Percentiles rank a stretch among this genome's conserved stretches.
These are phyloP conservation scores for Ustilago vetiveriae DNA, from an alignment of 1,284 basidiomycete species.

Conservation along the genomic window DNA sequence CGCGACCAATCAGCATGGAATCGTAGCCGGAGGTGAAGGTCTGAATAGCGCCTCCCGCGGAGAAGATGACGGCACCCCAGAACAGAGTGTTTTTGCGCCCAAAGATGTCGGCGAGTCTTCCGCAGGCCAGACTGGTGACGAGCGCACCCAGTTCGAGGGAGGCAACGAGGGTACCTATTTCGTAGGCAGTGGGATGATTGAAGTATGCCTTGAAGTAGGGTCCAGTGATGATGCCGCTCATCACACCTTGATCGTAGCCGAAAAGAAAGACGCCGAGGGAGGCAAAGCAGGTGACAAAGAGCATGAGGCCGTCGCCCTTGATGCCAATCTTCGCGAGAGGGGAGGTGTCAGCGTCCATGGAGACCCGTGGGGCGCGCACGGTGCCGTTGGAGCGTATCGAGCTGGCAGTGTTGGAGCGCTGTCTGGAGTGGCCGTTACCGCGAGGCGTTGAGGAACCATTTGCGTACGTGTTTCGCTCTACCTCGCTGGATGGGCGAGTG, in stretches of 20 bases:
- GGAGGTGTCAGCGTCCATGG: slow-evolving; percentile 49
- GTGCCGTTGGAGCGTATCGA: slow-evolving; percentile 30
- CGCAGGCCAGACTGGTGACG: slow-evolving; percentile 84
- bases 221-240: slow-evolving; percentile 85
- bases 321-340: slow-evolving; percentile 57
- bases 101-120: slow-evolving; percentile 84
- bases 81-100: slow-evolving; percentile 89
- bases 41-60: slow-evolving; percentile 87
- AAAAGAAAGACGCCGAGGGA: slow-evolving; percentile 88
- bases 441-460: slow-evolving; percentile 14
- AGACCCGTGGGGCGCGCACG: slow-evolving; percentile 28
- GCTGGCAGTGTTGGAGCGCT: slow-evolving; percentile 30
- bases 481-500: slow-evolving; percentile 39
- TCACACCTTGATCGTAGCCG: slow-evolving; percentile 68
- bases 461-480: slow-evolving; percentile 16
- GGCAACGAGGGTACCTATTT: slow-evolving; percentile 78
- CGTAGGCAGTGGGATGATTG: slow-evolving; percentile 73
- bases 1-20: slow-evolving; percentile 85
- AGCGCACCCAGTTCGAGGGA: slow-evolving; percentile 84
- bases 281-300: slow-evolving; percentile 75
- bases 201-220: slow-evolving; percentile 80
- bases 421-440: slow-evolving; percentile 19
- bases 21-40: slow-evolving; percentile 85
- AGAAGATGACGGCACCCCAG: slow-evolving; percentile 85
- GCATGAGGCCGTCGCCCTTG: slow-evolving; percentile 61